phyloP scores from a whole-genome alignment of 306 rosid species.

The Biancaea sappan region DNA sequence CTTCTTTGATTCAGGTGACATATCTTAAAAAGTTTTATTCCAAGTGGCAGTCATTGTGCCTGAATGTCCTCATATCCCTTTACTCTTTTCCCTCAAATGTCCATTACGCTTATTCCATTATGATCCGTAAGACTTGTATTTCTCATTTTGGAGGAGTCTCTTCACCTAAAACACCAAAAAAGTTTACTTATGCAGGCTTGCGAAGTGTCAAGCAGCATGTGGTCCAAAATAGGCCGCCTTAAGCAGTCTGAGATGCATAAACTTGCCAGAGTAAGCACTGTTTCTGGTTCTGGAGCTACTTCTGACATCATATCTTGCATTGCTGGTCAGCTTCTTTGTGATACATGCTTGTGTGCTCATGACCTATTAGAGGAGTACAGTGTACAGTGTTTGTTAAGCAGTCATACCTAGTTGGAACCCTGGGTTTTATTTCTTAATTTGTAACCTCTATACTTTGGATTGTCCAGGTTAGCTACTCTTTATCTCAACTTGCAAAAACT shows the following conservation, averaged over 20 bases:
- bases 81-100: neutral
- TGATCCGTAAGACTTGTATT: neutral
- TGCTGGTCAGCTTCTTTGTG: constrained; percentile 95
- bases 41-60: constrained; percentile 1
- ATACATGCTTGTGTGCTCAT: constrained; percentile 84
- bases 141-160: constrained; percentile 20
- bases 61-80: neutral
- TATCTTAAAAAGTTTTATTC: neutral
- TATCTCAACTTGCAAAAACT: constrained; percentile 85
- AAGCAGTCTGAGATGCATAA: constrained; percentile 86
- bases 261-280: constrained; percentile 65
- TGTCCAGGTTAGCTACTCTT: constrained; percentile 89
- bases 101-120: neutral
- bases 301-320: constrained; percentile 89
- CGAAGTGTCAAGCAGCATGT: constrained; percentile 71
- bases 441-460: constrained; percentile 30
- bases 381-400: constrained; percentile 47
- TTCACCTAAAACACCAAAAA: constrained; percentile 20
- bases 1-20: constrained; percentile 46
- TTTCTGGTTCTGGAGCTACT: constrained; percentile 89
- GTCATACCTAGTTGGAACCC: neutral
- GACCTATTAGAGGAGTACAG: constrained; percentile 95
- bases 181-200: constrained; percentile 59
- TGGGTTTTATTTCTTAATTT: constrained; percentile 35
- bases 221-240: constrained; percentile 97